Conservation (phyloP, 2,329 filamentous ascomycete genomes). For the Hymenoscyphus occultus region DNA sequence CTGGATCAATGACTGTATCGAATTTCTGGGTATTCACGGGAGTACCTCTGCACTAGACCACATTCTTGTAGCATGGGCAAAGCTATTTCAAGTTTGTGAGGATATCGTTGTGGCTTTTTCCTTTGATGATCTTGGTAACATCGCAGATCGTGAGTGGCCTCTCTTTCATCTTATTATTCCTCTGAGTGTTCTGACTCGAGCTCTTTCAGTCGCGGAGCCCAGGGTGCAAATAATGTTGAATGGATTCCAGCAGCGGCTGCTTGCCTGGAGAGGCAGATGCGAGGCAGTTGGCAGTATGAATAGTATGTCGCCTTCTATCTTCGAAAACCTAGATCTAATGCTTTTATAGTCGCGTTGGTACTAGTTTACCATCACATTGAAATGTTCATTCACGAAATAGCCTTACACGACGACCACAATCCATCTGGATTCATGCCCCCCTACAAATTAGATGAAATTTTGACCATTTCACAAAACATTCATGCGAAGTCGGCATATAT, state of each 20-base stretch:
- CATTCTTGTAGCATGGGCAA: slow-evolving; percentile 39
- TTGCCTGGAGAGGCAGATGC: slow-evolving; percentile 41
- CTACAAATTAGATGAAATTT: slow-evolving; percentile 26
- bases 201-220: slow-evolving; percentile 43
- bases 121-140: slow-evolving; percentile 38
- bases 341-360: slow-evolving; percentile 19
- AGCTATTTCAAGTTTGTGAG: slow-evolving; percentile 47
- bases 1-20: slow-evolving; percentile 42
- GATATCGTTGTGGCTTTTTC: slow-evolving; percentile 51
- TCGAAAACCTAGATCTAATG: slow-evolving; percentile 4
- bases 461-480: slow-evolving; percentile 22
- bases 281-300: slow-evolving; percentile 32
- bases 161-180: too few relatives aligned
- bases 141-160: slow-evolving; percentile 38
- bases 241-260: slow-evolving; percentile 49
- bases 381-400: slow-evolving; percentile 55
- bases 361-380: slow-evolving; percentile 48
- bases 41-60: slow-evolving; percentile 37
- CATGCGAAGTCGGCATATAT: slow-evolving; percentile 44
- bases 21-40: slow-evolving; percentile 37
- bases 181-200: too few relatives aligned
- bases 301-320: slow-evolving; percentile 13
- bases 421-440: slow-evolving; percentile 45
- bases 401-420: slow-evolving; percentile 52
- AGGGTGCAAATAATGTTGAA: slow-evolving; percentile 50